These are phyloP conservation scores for Picea abies DNA, from an alignment of 83 land plant genomes.

Conservation along the genomic window DNA sequence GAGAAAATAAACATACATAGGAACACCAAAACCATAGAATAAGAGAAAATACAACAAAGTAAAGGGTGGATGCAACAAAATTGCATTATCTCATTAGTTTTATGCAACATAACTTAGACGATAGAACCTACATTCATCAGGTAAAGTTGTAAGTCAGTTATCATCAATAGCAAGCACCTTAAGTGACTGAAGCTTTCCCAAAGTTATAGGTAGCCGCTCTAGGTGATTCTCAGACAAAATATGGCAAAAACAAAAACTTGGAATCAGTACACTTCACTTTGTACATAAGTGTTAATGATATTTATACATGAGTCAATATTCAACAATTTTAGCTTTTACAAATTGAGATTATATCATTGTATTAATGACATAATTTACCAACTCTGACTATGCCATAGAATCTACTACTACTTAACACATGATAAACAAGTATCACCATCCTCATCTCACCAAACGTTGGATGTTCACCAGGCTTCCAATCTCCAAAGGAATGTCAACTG, in stretches of 20 bases:
- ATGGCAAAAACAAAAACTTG: no score
- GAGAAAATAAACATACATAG: constrained; percentile 15
- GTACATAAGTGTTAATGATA: not conserved
- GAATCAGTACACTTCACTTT: not conserved
- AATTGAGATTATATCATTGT: no score
- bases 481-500: no score
- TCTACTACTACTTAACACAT: no score
- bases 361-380: no score
- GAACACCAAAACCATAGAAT: no score
- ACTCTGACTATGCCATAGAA: no score
- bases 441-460: no score
- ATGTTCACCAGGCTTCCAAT: no score
- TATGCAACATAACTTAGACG: not conserved
- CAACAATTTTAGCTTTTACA: no score
- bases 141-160: constrained; percentile 68
- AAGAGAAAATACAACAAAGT: not conserved
- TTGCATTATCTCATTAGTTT: not conserved
- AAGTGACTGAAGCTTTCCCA: constrained; percentile 25
- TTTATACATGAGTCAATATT: no score
- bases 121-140: constrained; percentile 85
- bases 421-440: no score
- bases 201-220: constrained; percentile 65
- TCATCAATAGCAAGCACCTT: constrained; percentile 82
- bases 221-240: constrained; percentile 69
- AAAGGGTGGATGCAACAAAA: not conserved